Conservation (phyloP, 192 early-diverging fungal species). For the Obelidium mucronatum region DNA sequence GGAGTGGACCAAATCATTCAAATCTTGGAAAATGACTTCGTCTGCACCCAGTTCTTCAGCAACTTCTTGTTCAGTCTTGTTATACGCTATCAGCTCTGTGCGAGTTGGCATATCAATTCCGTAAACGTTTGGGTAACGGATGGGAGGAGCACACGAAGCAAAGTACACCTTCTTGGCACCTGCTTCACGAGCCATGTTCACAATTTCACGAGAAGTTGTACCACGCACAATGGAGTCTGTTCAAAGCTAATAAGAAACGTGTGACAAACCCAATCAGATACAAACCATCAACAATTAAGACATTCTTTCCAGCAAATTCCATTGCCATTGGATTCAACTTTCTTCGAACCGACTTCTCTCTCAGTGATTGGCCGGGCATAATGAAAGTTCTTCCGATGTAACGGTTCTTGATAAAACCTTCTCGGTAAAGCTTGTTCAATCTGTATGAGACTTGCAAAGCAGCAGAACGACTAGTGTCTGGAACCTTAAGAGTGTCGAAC, state of each 20-base stretch:
- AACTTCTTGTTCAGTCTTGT: slow-evolving; percentile 81
- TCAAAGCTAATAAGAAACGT: slow-evolving; percentile 24
- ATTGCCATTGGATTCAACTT: slow-evolving; percentile 99
- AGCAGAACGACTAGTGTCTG: slow-evolving; percentile 95
- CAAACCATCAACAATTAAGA: slow-evolving; percentile 94
- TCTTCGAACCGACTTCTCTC: slow-evolving; percentile 86
- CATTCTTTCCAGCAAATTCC: slow-evolving; percentile 96
- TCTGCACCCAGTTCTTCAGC: slow-evolving; percentile 94
- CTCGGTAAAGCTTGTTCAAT: slow-evolving; percentile 91
- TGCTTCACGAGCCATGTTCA: slow-evolving; percentile 98
- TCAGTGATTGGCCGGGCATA: slow-evolving; percentile 92
- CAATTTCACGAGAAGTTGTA: slow-evolving; percentile 98
- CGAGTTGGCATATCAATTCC: slow-evolving; percentile 99
- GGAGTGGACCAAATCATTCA: slow-evolving; percentile 85
- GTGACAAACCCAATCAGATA: neutral
- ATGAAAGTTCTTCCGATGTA: slow-evolving; percentile 99
- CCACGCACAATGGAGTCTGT: slow-evolving; percentile 98
- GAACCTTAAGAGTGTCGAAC: slow-evolving; percentile 61
- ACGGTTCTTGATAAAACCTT: slow-evolving; percentile 99
- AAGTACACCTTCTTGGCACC: slow-evolving; percentile 99
- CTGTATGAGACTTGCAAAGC: slow-evolving; percentile 92
- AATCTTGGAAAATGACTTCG: slow-evolving; percentile 89
- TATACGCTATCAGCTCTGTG: slow-evolving; percentile 87
- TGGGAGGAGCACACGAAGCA: slow-evolving; percentile 96
- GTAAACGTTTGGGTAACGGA: slow-evolving; percentile 97